Percentiles rank a stretch among this genome's conserved stretches.
phyloP scores from a whole-genome alignment of 1,139 yeast species.

The Debaryomyces psychrophilus region DNA sequence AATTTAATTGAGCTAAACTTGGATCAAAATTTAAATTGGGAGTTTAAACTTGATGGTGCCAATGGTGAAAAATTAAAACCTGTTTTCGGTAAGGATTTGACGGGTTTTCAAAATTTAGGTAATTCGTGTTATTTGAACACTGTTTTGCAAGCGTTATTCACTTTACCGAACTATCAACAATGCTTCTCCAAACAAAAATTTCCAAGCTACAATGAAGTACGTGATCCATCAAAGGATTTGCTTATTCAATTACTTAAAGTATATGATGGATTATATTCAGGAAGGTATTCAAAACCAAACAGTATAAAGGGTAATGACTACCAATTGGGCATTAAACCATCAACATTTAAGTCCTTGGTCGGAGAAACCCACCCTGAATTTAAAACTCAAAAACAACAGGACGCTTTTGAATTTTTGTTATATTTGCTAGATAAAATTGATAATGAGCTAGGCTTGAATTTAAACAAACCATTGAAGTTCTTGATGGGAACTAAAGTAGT shows the following conservation, averaged over 20 bases:
- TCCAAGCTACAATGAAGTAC: constrained; percentile 27
- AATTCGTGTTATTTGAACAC: constrained; percentile 91
- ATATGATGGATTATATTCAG: constrained; percentile 77
- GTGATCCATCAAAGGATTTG: constrained; percentile 66
- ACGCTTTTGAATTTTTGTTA: constrained; percentile 85
- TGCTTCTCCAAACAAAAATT: constrained; percentile 32
- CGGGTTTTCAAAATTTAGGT: constrained; percentile 88
- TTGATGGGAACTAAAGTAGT: constrained; percentile 64
- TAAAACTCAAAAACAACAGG: constrained; percentile 87
- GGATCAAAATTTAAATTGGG: constrained; percentile 93
- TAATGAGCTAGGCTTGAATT: constrained; percentile 44
- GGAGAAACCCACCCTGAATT: constrained; percentile 85
- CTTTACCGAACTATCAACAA: constrained; percentile 41
- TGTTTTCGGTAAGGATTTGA: constrained; percentile 66
- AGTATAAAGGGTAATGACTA: constrained; percentile 53
- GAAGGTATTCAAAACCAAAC: constrained; percentile 65
- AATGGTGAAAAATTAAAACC: constrained; percentile 69
- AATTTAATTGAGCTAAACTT: constrained; percentile 84
- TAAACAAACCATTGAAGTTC: constrained; percentile 63
- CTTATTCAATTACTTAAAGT: constrained; percentile 74
- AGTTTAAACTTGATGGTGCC: constrained; percentile 76
- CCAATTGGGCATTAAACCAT: constrained; percentile 78
- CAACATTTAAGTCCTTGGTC: constrained; percentile 70
- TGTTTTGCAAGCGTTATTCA: constrained; percentile 67
- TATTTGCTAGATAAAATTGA: constrained; percentile 70